Conservation (phyloP, 352 stramenopile species). For the Phytophthora fragariaefolia region DNA sequence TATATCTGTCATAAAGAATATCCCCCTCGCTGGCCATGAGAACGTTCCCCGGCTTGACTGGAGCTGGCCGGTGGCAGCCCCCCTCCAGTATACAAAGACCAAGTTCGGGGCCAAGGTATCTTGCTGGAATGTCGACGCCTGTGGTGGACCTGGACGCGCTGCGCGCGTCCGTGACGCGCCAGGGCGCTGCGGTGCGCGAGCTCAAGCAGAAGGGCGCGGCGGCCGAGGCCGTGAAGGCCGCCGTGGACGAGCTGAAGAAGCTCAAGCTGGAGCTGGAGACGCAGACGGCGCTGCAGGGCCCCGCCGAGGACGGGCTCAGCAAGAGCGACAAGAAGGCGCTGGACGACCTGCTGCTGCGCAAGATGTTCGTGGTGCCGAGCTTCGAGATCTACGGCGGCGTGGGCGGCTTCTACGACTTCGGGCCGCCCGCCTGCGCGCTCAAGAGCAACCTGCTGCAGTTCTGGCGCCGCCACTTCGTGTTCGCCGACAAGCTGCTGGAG, state of each 20-base stretch:
- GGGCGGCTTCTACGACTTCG: constrained; percentile 98
- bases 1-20: not conserved
- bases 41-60: constrained; percentile 7
- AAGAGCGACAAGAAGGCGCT: constrained; percentile 92
- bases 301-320: constrained; percentile 64
- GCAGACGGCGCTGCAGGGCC: constrained; percentile 77
- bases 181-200: constrained; percentile 94
- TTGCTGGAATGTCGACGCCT: constrained; percentile 17
- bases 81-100: constrained; percentile 28
- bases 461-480: constrained; percentile 99
- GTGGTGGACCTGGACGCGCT: constrained; percentile 94
- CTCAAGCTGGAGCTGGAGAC: constrained; percentile 93
- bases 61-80: constrained; percentile 4
- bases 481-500: constrained; percentile 98
- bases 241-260: constrained; percentile 93
- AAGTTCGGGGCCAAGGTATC: too few species aligned
- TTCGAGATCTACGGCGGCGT: constrained; percentile 99
- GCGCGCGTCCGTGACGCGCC: constrained; percentile 94
- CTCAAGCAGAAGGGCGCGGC: constrained; percentile 96
- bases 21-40: constrained; percentile 10
- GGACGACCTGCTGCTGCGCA: constrained; percentile 97
- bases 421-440: constrained; percentile 94
- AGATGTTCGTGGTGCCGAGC: constrained; percentile 99
- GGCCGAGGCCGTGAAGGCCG: constrained; percentile 88
- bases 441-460: constrained; percentile 97